Evolutionary conservation across 768 basidiomycete genomes (phyloP), one percentile per base, ranked within the genome.

Genomic region (Mycena haematopus): DNA sequence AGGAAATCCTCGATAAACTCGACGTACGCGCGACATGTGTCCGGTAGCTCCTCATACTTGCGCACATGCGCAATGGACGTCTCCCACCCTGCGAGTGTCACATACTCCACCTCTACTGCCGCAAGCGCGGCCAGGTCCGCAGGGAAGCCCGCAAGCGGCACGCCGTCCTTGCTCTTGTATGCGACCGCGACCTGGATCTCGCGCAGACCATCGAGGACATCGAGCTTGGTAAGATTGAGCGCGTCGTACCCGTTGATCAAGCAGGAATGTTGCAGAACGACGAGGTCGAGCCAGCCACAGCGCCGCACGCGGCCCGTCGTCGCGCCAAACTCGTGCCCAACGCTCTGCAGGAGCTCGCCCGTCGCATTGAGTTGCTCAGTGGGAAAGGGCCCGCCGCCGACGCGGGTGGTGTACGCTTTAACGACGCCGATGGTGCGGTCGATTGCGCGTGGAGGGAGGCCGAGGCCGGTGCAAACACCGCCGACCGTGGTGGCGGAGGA

Each of bases 381-480:
- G 9, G 97, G 95, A 84, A 99, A 99, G 4, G 97, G 97, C 0
- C 97, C 97, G 40, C 95, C 93, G n/a, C 97, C 97, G 24, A 99
- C 97, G 27, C 97, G 86, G 1, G 97, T 99, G 19, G 97, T 99
- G 76, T 99, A 99, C 0, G 97, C 97, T 76, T 99, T 99, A 73
- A 98, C 82, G 62, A 99, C 97, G 49, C 97, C 97, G 68, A 96
- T 90, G 25, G 89, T 82, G 51, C 87, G 86, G n/a, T 91, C 92
- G 65, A 99, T 88, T 67, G 84, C 77, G 77, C 89, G 89, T 7
- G 97, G 95, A 3, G 97, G 96, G 52, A 99, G 90, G 54, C 95
- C 97, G n/a, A 99, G 86, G 35, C 97, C 97, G 17, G 96, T 99
- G 78, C 93, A 95, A 36, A 98, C 95, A 53, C 97, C 97, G 31